These are phyloP conservation scores for Paratinospora sagittata DNA, from an alignment of 164 flowering plant species.

Conservation along the genomic window DNA sequence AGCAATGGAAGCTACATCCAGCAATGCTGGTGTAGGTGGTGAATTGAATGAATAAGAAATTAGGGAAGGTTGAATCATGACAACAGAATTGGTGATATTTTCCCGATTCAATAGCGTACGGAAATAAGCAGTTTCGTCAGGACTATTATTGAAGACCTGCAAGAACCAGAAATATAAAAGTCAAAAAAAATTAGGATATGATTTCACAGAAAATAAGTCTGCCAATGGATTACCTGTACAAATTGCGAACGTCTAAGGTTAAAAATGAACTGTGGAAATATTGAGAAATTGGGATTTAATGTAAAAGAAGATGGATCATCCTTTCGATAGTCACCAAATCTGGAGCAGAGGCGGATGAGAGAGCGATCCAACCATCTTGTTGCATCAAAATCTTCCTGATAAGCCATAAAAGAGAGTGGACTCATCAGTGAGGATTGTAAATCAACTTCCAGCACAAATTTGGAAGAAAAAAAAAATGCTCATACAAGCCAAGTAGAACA, in stretches of 20 bases:
- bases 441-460: not conserved
- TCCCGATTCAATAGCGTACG: no score
- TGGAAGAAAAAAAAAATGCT: not conserved
- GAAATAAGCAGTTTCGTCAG: slow-evolving; percentile 97
- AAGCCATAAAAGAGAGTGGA: slow-evolving; percentile 9
- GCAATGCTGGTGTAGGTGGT: no score
- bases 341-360: no score
- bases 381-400: slow-evolving; percentile 93
- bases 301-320: no score
- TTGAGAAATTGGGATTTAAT: slow-evolving; percentile 76
- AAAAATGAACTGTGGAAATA: slow-evolving; percentile 94
- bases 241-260: slow-evolving; percentile 92
- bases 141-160: slow-evolving; percentile 97
- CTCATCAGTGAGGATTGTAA: not conserved
- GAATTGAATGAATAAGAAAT: no score
- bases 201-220: not conserved
- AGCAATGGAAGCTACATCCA: slow-evolving; percentile 89
- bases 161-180: not conserved
- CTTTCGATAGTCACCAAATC: no score
- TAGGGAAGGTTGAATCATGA: no score
- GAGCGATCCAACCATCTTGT: slow-evolving; percentile 96
- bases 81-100: no score
- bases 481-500: not conserved
- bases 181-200: slow-evolving; percentile 2
- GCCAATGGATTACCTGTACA: slow-evolving; percentile 61